These are phyloP conservation scores for Phytomonas francai DNA, from an alignment of 208 protist genomes.

Conservation along the genomic window DNA sequence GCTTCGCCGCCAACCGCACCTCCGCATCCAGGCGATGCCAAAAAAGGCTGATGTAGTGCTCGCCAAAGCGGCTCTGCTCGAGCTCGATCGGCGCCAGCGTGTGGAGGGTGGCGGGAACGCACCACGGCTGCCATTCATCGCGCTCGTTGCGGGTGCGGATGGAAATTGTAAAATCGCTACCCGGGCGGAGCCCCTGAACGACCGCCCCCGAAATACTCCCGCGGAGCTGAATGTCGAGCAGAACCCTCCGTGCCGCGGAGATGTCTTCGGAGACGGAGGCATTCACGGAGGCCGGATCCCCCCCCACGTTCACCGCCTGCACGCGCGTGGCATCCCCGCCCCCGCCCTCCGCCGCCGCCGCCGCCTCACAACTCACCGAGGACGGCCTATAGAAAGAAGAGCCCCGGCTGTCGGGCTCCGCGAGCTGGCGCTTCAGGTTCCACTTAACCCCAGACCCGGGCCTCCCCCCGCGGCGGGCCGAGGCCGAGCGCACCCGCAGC, in stretches of 20 bases:
- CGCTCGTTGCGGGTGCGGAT: conserved; percentile 42
- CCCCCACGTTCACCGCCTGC: neutral
- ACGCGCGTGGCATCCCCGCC: neutral
- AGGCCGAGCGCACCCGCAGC: conserved; percentile 9
- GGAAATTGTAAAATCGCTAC: conserved; percentile 26
- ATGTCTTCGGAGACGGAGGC: neutral
- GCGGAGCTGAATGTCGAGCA: conserved; percentile 51
- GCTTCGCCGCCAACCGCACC: conserved; percentile 16
- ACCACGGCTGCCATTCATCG: conserved; percentile 83
- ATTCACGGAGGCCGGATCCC: neutral
- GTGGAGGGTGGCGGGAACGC: conserved; percentile 22
- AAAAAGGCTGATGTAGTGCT: conserved; percentile 89
- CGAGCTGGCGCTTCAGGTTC: no score
- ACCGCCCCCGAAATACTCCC: conserved; percentile 22
- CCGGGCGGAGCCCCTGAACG: conserved; percentile 30
- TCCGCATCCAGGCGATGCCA: conserved; percentile 58
- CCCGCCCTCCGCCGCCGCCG: neutral
- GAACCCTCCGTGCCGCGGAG: neutral
- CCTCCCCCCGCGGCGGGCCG: no score
- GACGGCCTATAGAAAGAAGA: no score
- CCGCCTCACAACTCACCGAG: no score
- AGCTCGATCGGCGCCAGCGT: conserved; percentile 71
- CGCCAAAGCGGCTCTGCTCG: conserved; percentile 75
- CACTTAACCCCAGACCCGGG: no score
- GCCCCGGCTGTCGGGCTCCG: no score